Conservation (phyloP, 2,329 filamentous ascomycete genomes). For the Amauroascus niger region DNA sequence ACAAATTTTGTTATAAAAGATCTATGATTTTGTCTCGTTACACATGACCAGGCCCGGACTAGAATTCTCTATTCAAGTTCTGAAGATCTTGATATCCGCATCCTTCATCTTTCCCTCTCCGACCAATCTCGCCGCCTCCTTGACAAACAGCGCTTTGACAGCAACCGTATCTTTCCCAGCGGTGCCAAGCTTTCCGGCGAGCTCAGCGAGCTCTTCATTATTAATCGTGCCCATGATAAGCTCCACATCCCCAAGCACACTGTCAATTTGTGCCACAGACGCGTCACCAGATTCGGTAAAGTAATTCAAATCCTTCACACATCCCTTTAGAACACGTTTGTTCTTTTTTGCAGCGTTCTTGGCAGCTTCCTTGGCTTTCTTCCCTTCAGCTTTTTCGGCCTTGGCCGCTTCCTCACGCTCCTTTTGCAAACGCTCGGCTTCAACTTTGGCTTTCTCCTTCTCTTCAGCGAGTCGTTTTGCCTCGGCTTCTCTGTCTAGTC, state of each 20-base stretch:
- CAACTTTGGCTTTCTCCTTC: constrained; percentile 70
- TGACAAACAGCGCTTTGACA: constrained; percentile 75
- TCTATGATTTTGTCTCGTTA: constrained; percentile 5
- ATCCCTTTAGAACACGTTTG: constrained; percentile 89
- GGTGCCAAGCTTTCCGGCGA: constrained; percentile 70
- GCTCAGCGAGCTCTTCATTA: constrained; percentile 73
- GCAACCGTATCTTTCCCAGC: constrained; percentile 67
- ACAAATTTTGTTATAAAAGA: not conserved
- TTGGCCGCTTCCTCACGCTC: constrained; percentile 84
- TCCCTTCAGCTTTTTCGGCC: constrained; percentile 66
- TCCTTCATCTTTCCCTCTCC: constrained; percentile 78
- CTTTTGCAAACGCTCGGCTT: constrained; percentile 67
- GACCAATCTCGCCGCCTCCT: constrained; percentile 68
- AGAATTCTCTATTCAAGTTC: not conserved
- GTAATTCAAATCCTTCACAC: constrained; percentile 97
- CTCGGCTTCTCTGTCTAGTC: constrained; percentile 78
- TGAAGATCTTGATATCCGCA: constrained; percentile 59
- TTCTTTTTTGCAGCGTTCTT: constrained; percentile 99
- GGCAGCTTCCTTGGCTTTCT: constrained; percentile 97
- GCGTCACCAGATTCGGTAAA: constrained; percentile 63
- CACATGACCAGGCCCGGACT: not conserved
- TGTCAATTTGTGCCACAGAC: constrained; percentile 68
- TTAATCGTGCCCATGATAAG: constrained; percentile 80
- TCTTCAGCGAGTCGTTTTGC: constrained; percentile 82
- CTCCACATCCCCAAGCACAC: constrained; percentile 76